These are phyloP conservation scores for Alternaria ethzedia DNA, from an alignment of 2,329 filamentous ascomycete species.

Conservation along the genomic window DNA sequence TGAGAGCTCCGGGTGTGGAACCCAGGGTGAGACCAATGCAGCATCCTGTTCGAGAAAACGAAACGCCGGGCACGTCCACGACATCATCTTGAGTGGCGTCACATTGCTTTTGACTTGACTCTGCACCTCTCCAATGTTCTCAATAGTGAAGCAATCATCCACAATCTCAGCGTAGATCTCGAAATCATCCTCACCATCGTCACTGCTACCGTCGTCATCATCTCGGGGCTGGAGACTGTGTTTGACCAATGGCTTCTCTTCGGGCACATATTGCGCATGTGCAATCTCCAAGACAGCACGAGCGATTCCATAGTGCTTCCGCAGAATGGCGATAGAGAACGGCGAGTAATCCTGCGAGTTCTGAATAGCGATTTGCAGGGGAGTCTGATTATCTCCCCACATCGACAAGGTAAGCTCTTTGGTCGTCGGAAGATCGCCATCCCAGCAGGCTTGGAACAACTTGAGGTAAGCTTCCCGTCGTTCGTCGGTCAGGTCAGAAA, in stretches of 20 bases:
- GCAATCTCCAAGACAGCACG: conserved; percentile 73
- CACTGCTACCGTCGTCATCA: conserved; percentile 40
- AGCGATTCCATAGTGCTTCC: conserved; percentile 69
- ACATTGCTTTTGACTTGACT: conserved; percentile 70
- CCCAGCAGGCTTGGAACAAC: conserved; percentile 77
- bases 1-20: background rate
- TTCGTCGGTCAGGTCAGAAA: conserved; percentile 58
- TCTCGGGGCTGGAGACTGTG: conserved; percentile 54
- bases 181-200: conserved; percentile 36
- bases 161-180: conserved; percentile 61
- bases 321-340: conserved; percentile 72
- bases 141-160: conserved; percentile 74
- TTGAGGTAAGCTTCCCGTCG: conserved; percentile 66
- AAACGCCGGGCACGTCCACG: conserved; percentile 26
- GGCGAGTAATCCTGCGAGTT: conserved; percentile 63
- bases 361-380: conserved; percentile 65
- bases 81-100: conserved; percentile 62
- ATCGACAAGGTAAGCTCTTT: conserved; percentile 67
- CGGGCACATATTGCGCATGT: conserved; percentile 69
- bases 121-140: conserved; percentile 73
- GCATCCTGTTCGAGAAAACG: conserved; percentile 12
- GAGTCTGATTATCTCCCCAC: conserved; percentile 63
- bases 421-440: conserved; percentile 69
- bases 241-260: conserved; percentile 54
- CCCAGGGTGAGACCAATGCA: background rate